These are phyloP conservation scores for Groenewaldozyma tartarivorans DNA, from an alignment of 805 yeast genomes.

Conservation along the genomic window DNA sequence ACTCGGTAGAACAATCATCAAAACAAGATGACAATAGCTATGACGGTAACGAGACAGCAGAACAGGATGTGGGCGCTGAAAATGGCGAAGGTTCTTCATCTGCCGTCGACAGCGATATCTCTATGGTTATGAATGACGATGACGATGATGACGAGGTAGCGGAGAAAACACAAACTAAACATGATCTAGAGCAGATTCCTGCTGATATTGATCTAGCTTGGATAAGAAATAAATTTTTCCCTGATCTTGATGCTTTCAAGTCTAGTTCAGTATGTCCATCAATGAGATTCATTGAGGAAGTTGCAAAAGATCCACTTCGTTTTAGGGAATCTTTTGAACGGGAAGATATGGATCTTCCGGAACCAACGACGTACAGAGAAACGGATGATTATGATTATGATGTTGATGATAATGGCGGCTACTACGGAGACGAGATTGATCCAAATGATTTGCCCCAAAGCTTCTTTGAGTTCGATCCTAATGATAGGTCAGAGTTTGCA, in stretches of 20 bases:
- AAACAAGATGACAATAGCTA: too few species aligned
- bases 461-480: constrained; percentile 11
- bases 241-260: constrained; percentile 17
- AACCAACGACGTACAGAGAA: background rate
- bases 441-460: constrained; percentile 13
- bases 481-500: constrained; percentile 5
- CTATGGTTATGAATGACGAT: constrained; percentile 31
- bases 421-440: constrained; percentile 6
- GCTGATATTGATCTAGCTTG: constrained; percentile 19
- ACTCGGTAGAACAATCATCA: constrained; percentile 25
- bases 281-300: constrained; percentile 47
- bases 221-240: constrained; percentile 17
- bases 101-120: constrained; percentile 16
- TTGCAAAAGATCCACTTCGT: constrained; percentile 32
- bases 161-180: constrained; percentile 11
- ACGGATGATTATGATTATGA: constrained; percentile 4
- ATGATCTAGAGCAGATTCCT: background rate
- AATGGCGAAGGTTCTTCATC: constrained; percentile 1
- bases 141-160: constrained; percentile 27
- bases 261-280: constrained; percentile 55
- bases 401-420: background rate
- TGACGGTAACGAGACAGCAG: constrained; percentile 3
- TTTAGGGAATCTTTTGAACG: constrained; percentile 7
- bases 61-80: constrained; percentile 7
- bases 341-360: constrained; percentile 1